These are phyloP conservation scores for Gilbertella persicaria DNA, from an alignment of 371 early-diverging fungal genomes.

Conservation along the genomic window DNA sequence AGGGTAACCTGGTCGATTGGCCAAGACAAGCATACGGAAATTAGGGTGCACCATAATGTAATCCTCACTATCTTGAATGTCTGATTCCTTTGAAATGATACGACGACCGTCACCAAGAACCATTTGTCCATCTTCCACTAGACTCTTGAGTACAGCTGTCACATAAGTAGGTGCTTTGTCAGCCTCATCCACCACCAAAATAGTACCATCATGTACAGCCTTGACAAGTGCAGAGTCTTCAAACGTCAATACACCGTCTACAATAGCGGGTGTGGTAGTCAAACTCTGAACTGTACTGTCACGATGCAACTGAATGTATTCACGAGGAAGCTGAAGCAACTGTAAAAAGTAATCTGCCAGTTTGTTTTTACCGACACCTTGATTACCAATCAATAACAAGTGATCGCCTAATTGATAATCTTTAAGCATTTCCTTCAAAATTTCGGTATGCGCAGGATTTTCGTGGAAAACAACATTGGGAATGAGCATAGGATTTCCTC, in stretches of 20 bases:
- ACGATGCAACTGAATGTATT: conserved; percentile 85
- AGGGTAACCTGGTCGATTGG: conserved; percentile 82
- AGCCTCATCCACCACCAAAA: conserved; percentile 86
- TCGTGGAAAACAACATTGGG: conserved; percentile 77
- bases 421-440: conserved; percentile 72
- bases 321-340: conserved; percentile 71
- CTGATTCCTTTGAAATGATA: conserved; percentile 58
- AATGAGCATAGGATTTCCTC: conserved; percentile 68
- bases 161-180: conserved; percentile 89
- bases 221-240: conserved; percentile 81
- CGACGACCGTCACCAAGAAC: conserved; percentile 81
- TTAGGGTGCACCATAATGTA: conserved; percentile 68
- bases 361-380: conserved; percentile 89
- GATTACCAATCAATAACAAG: conserved; percentile 74
- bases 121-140: conserved; percentile 88
- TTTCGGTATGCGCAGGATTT: conserved; percentile 73
- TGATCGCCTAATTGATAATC: conserved; percentile 78
- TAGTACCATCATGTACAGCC: conserved; percentile 67
- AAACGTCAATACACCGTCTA: conserved; percentile 72
- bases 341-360: conserved; percentile 79
- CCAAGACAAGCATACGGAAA: conserved; percentile 85
- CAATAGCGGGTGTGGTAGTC: conserved; percentile 76
- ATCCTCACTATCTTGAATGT: conserved; percentile 38
- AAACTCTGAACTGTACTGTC: conserved; percentile 85
- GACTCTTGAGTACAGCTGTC: conserved; percentile 75